A percentile compares a stretch with the other conserved stretches of the same genome.
These are phyloP conservation scores for Kregervanrija fluxuum DNA, from an alignment of 805 yeast species.

Conservation along the genomic window DNA sequence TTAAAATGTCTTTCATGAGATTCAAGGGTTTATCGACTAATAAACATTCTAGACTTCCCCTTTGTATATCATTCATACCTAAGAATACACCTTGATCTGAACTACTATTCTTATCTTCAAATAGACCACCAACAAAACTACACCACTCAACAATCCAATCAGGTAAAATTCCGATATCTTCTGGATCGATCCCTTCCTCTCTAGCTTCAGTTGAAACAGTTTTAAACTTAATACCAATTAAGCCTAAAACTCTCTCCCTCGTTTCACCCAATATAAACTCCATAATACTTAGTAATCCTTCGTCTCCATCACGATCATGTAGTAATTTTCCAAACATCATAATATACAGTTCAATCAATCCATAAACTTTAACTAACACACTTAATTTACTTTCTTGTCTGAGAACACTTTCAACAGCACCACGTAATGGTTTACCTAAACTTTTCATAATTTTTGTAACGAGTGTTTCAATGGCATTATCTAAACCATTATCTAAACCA, in stretches of 20 bases:
- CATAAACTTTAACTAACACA: conserved; percentile 50
- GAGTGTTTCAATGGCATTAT: conserved; percentile 26
- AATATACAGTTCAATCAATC: conserved; percentile 59
- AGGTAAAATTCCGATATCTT: conserved; percentile 64
- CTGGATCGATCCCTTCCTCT: conserved; percentile 20
- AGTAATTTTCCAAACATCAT: conserved; percentile 54
- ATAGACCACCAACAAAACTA: conserved; percentile 49
- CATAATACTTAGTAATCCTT: conserved; percentile 19
- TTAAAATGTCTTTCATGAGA: conserved; percentile 23
- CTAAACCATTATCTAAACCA: conserved; percentile 16
- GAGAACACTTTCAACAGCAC: conserved; percentile 61
- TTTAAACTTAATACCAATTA: conserved; percentile 32
- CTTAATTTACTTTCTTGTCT: conserved; percentile 55
- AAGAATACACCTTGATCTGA: conserved; percentile 29
- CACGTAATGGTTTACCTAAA: conserved; percentile 51
- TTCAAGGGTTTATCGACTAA: conserved; percentile 42
- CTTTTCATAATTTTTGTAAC: conserved; percentile 45
- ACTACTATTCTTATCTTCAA: conserved; percentile 34
- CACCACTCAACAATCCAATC: conserved; percentile 74
- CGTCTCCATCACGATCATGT: conserved; percentile 13
- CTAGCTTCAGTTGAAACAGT: conserved; percentile 27
- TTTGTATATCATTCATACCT: conserved; percentile 30
- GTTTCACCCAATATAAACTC: conserved; percentile 28
- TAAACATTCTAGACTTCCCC: conserved; percentile 31
- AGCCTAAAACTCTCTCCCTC: conserved; percentile 33